Percentiles rank a stretch among this genome's conserved stretches.
Conservation (phyloP, 2,329 filamentous ascomycete species). For the Dothideomycetes sp. region DNA sequence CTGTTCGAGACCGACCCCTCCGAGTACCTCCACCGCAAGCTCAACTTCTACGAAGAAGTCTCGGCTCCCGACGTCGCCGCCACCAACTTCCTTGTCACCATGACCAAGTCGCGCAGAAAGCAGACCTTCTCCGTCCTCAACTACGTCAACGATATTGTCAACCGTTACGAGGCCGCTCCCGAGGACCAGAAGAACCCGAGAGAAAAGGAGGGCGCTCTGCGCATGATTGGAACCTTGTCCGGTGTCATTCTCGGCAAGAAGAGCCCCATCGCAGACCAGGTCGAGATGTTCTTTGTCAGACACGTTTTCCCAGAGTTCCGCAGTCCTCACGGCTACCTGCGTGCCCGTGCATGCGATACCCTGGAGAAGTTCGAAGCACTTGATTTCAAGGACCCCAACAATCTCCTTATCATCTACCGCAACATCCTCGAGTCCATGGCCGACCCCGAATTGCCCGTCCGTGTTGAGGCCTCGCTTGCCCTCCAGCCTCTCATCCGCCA, state of each 20-base stretch:
- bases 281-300: slow-evolving; percentile 96
- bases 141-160: slow-evolving; percentile 92
- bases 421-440: slow-evolving; percentile 97
- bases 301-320: slow-evolving; percentile 98
- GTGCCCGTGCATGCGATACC: slow-evolving; percentile 90
- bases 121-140: slow-evolving; percentile 91
- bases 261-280: slow-evolving; percentile 93
- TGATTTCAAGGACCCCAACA: slow-evolving; percentile 93
- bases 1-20: slow-evolving; percentile 90
- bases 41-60: slow-evolving; percentile 97
- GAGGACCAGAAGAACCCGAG: slow-evolving; percentile 88
- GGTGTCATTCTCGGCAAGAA: slow-evolving; percentile 96
- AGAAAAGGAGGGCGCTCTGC: slow-evolving; percentile 89
- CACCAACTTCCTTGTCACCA: slow-evolving; percentile 88
- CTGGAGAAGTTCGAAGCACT: slow-evolving; percentile 97
- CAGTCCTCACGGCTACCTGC: slow-evolving; percentile 82
- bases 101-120: slow-evolving; percentile 90
- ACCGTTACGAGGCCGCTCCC: slow-evolving; percentile 75
- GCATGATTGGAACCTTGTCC: slow-evolving; percentile 93
- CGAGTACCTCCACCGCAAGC: slow-evolving; percentile 91
- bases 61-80: slow-evolving; percentile 91
- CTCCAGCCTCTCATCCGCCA: slow-evolving; percentile 93
- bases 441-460: slow-evolving; percentile 82
- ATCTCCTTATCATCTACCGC: slow-evolving; percentile 90
- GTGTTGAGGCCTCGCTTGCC: slow-evolving; percentile 87